phyloP scores from a whole-genome alignment of 2,329 filamentous ascomycete species.

The Claviceps sp. region DNA sequence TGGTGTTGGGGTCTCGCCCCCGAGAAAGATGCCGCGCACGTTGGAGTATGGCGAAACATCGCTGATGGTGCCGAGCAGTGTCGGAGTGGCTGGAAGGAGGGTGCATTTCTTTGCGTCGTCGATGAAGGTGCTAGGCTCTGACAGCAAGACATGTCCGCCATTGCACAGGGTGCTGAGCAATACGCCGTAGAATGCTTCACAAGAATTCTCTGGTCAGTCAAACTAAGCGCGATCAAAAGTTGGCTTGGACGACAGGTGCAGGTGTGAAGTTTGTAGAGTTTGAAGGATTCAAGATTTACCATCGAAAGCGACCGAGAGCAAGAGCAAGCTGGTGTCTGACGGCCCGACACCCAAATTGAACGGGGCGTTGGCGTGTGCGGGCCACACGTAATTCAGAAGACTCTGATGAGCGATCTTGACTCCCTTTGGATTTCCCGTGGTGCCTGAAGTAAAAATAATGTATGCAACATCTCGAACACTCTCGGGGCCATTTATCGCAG shows the following conservation, averaged over 20 bases:
- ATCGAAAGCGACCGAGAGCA: conserved; percentile 16
- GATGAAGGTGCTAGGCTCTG: conserved; percentile 1
- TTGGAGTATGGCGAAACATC: neutral
- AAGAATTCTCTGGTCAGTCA: conserved; percentile 6
- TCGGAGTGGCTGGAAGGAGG: conserved; percentile 8
- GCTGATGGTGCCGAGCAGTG: conserved; percentile 2
- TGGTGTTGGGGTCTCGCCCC: conserved; percentile 6
- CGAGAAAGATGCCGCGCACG: conserved; percentile 7
- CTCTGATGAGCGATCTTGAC: conserved; percentile 18
- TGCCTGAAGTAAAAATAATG: conserved; percentile 11
- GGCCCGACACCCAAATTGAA: neutral
- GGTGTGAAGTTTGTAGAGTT: neutral
- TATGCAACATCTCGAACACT: conserved; percentile 32
- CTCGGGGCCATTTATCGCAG: too few relatives aligned
- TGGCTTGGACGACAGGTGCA: too few relatives aligned
- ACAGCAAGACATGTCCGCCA: neutral
- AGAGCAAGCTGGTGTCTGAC: conserved; percentile 8
- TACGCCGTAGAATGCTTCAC: neutral
- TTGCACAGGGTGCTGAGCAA: conserved; percentile 8
- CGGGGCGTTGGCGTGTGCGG: neutral
- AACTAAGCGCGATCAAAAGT: neutral
- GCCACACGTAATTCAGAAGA: conserved; percentile 1
- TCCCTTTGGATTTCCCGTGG: conserved; percentile 30
- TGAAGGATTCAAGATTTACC: conserved; percentile 7
- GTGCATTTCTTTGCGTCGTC: conserved; percentile 2